phyloP scores from a whole-genome alignment of 2,329 filamentous ascomycete genomes.

The Pseudocercospora eumusae region DNA sequence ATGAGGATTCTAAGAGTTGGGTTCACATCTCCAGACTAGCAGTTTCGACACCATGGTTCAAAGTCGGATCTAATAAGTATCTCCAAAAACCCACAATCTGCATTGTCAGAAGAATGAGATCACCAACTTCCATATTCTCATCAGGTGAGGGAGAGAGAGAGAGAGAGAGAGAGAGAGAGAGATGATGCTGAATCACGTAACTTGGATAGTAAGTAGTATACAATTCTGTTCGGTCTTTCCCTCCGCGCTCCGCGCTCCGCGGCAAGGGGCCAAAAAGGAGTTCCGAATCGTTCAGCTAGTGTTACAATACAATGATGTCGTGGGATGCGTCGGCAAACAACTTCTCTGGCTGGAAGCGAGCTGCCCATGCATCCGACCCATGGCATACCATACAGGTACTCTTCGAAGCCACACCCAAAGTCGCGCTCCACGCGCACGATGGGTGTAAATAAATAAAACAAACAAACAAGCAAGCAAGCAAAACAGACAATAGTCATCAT shows the following conservation, averaged over 20 bases:
- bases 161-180: too few species aligned
- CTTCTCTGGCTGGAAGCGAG: neutral
- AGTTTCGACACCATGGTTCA: neutral
- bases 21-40: neutral
- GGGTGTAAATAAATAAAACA: too few species aligned
- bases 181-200: neutral
- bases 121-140: neutral
- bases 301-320: constrained; percentile 1
- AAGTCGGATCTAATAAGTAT: too few species aligned
- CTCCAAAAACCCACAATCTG: neutral
- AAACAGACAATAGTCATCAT: neutral
- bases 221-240: neutral
- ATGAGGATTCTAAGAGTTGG: too few species aligned
- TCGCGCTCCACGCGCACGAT: neutral
- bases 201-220: neutral
- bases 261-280: neutral
- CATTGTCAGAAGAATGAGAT: neutral
- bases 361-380: neutral
- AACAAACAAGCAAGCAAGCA: neutral
- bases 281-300: neutral
- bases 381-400: neutral
- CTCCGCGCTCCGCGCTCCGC: neutral
- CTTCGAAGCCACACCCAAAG: constrained; percentile 2
- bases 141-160: too few species aligned
- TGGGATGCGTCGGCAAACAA: neutral